These are phyloP conservation scores for Hevea brasiliensis DNA, from an alignment of 345 rosid species.

Conservation along the genomic window DNA sequence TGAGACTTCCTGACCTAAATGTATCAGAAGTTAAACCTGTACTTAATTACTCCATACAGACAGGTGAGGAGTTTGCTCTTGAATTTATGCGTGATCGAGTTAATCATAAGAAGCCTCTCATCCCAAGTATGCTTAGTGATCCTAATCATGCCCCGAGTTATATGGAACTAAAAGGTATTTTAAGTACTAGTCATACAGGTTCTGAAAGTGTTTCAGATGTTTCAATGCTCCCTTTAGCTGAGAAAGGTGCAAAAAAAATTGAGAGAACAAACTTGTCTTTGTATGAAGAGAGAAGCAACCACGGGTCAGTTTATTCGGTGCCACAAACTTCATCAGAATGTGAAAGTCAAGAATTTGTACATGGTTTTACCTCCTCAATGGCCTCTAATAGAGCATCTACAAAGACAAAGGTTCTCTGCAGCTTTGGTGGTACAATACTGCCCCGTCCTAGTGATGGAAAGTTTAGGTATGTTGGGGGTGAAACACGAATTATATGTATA, in stretches of 20 bases:
- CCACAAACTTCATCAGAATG: conserved; percentile 43
- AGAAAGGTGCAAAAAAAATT: conserved; percentile 45
- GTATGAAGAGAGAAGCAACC: conserved; percentile 44
- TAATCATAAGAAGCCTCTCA: conserved; percentile 46
- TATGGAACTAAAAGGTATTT: conserved; percentile 64
- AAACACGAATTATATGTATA: conserved; percentile 64
- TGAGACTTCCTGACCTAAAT: conserved; percentile 43
- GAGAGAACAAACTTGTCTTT: conserved; percentile 47
- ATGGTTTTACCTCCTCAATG: conserved; percentile 39
- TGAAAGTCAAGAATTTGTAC: conserved; percentile 37
- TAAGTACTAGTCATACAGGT: conserved; percentile 58
- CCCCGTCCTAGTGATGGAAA: conserved; percentile 91
- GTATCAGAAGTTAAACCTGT: conserved; percentile 62
- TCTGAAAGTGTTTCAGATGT: conserved; percentile 67
- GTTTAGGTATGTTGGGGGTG: conserved; percentile 92
- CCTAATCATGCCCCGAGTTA: conserved; percentile 49
- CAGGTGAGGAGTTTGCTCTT: conserved; percentile 91
- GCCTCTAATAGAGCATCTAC: conserved; percentile 44
- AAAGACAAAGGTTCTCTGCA: conserved; percentile 77
- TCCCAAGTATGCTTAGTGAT: conserved; percentile 41
- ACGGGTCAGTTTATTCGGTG: conserved; percentile 48
- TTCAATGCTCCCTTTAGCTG: conserved; percentile 44
- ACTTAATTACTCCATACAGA: conserved; percentile 73
- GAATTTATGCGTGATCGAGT: conserved; percentile 86
- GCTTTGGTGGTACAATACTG: conserved; percentile 81